These are phyloP conservation scores for Beta corolliflora DNA, from an alignment of 179 eudicot genomes.

Conservation along the genomic window DNA sequence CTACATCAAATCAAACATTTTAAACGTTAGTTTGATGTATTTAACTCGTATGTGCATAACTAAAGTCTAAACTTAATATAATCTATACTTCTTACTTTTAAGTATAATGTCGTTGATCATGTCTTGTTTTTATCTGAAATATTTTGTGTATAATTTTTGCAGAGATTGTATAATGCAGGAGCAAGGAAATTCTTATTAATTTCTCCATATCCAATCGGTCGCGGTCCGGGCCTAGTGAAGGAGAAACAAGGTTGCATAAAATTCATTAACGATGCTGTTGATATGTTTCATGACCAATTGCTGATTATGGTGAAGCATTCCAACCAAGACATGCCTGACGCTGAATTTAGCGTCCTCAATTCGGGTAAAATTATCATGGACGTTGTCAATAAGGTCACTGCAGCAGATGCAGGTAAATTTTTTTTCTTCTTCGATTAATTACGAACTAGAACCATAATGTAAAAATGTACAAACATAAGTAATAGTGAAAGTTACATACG, in stretches of 20 bases:
- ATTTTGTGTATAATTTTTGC: background rate
- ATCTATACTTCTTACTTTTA: too few species aligned
- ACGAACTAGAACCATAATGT: too few species aligned
- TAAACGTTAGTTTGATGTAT: too few species aligned
- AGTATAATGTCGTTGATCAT: too few species aligned
- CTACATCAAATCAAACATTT: too few species aligned
- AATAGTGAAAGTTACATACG: too few species aligned
- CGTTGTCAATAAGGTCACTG: constrained; percentile 32
- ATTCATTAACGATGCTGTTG: constrained; percentile 30
- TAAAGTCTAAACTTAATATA: too few species aligned
- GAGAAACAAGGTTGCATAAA: constrained; percentile 23
- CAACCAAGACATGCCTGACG: constrained; percentile 41
- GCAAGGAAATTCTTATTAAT: background rate
- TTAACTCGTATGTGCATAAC: too few species aligned
- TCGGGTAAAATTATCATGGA: constrained; percentile 42
- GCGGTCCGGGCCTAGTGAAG: constrained; percentile 29
- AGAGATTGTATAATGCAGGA: background rate
- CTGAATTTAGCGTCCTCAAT: constrained; percentile 41
- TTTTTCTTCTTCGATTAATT: too few species aligned
- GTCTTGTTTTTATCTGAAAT: too few species aligned
- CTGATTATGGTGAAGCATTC: constrained; percentile 30
- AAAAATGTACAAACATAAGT: too few species aligned
- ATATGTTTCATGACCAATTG: constrained; percentile 38
- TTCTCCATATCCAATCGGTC: constrained; percentile 8
- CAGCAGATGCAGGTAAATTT: constrained; percentile 21